Evolutionary conservation across 2,329 filamentous ascomycete species (phyloP).

Genomic region (Coniochaeta ligniaria): DNA sequence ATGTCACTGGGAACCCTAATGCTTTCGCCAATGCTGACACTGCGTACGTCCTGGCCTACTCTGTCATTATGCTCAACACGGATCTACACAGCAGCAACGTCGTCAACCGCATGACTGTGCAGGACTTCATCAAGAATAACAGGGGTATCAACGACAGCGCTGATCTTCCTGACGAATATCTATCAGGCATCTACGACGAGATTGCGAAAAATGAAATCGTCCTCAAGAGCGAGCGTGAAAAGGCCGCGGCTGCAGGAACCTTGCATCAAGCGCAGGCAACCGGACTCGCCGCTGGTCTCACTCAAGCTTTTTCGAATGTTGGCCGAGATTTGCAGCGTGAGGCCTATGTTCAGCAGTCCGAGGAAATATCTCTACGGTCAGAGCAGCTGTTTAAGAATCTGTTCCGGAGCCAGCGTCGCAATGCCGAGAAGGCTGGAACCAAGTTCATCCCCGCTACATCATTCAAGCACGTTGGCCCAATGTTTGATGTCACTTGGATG

Average conservation of each 20-base stretch:
- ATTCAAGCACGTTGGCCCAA: conserved; percentile 89
- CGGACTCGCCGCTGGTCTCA: conserved; percentile 74
- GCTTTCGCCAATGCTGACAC: conserved; percentile 98
- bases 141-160: conserved; percentile 95
- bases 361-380: conserved; percentile 71
- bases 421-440: conserved; percentile 60
- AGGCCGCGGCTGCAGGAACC: conserved; percentile 71
- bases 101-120: conserved; percentile 78
- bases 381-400: conserved; percentile 90
- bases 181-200: conserved; percentile 84
- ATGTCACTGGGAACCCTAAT: conserved; percentile 90
- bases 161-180: conserved; percentile 87
- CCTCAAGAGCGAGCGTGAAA: conserved; percentile 82
- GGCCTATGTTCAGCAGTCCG: conserved; percentile 88
- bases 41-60: conserved; percentile 92
- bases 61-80: conserved; percentile 93
- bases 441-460: conserved; percentile 90
- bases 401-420: conserved; percentile 81
- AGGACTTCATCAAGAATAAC: conserved; percentile 99
- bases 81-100: conserved; percentile 91
- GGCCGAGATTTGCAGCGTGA: conserved; percentile 88
- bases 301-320: conserved; percentile 84
- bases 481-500: conserved; percentile 99
- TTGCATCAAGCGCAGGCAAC: conserved; percentile 46
- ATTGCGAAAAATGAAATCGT: conserved; percentile 91